Conservation (phyloP, 192 early-diverging fungal species). For the Dispira simplex region DNA sequence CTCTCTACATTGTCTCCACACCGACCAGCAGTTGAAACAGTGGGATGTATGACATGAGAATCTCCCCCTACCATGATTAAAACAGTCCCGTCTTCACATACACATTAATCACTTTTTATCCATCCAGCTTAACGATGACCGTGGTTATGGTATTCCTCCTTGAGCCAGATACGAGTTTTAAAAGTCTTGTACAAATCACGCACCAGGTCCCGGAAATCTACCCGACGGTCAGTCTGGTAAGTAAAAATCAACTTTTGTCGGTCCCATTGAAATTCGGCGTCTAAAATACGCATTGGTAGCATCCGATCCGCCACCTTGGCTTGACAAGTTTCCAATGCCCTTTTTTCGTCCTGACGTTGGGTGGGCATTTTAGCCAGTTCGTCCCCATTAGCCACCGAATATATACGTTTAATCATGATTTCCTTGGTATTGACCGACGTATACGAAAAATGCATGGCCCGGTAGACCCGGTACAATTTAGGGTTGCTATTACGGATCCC, state of each 20-base stretch:
- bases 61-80: no score
- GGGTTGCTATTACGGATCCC: conserved; percentile 31
- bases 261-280: conserved; percentile 98
- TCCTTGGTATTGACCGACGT: conserved; percentile 32
- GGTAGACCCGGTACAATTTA: conserved; percentile 17
- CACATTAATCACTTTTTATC: no score
- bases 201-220: conserved; percentile 94
- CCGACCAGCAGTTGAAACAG: no score
- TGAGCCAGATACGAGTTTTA: conserved; percentile 96
- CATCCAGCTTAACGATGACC: not conserved
- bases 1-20: no score
- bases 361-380: conserved; percentile 66
- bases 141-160: not conserved
- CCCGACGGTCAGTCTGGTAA: conserved; percentile 65
- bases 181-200: conserved; percentile 93
- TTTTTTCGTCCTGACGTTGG: conserved; percentile 84
- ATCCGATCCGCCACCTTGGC: conserved; percentile 77
- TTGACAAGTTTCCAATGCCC: conserved; percentile 75
- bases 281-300: conserved; percentile 89
- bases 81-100: no score
- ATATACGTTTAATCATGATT: conserved; percentile 83
- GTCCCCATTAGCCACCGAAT: conserved; percentile 54
- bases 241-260: conserved; percentile 94
- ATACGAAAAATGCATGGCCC: conserved; percentile 10
- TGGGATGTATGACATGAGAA: no score